Percentiles rank a stretch among this genome's conserved stretches.
These are phyloP conservation scores for Draba incana DNA, from an alignment of 345 rosid species.

Conservation along the genomic window DNA sequence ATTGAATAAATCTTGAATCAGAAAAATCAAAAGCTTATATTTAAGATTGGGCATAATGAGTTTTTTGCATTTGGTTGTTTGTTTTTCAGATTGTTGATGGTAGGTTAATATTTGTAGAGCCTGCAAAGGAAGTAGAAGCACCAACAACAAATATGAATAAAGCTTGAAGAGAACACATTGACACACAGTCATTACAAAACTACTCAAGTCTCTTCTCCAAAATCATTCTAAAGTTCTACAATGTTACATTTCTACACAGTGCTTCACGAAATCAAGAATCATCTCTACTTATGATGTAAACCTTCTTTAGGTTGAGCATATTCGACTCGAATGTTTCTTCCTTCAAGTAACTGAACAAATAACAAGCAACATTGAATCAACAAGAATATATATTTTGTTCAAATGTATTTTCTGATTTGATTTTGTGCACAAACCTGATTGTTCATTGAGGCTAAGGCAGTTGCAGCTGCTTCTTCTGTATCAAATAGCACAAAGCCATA, in stretches of 20 bases:
- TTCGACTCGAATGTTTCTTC: slow-evolving; percentile 59
- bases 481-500: slow-evolving; percentile 68
- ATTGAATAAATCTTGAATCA: neutral
- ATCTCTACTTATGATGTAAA: neutral
- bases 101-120: slow-evolving; percentile 54
- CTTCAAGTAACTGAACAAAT: slow-evolving; percentile 60
- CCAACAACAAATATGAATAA: slow-evolving; percentile 7
- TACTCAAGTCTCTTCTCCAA: neutral
- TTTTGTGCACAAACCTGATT: slow-evolving; percentile 48
- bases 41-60: neutral
- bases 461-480: slow-evolving; percentile 60
- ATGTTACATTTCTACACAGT: neutral
- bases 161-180: neutral
- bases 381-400: neutral
- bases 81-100: slow-evolving; percentile 50
- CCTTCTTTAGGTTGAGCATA: slow-evolving; percentile 51
- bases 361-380: slow-evolving; percentile 1
- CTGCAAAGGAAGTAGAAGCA: slow-evolving; percentile 40
- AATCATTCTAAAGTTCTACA: neutral
- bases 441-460: slow-evolving; percentile 65
- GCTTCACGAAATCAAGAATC: slow-evolving; percentile 2
- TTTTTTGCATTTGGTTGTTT: slow-evolving; percentile 18
- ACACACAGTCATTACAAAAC: slow-evolving; percentile 1
- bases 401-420: neutral
- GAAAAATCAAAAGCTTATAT: neutral